phyloP scores from a whole-genome alignment of 2,329 filamentous ascomycete species.

The Colletotrichum abscissum region DNA sequence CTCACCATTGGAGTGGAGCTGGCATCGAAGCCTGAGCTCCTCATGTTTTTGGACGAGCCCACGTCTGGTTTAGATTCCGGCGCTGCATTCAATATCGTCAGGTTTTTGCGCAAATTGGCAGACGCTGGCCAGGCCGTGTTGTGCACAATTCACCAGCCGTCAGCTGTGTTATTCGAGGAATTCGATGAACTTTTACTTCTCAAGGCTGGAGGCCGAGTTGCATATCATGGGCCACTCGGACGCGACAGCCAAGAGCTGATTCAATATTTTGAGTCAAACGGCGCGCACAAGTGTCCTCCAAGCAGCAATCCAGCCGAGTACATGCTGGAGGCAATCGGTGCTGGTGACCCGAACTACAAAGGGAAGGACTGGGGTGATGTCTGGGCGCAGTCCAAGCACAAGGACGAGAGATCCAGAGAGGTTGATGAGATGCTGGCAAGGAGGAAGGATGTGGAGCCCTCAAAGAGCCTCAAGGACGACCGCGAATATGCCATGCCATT shows the following conservation, averaged over 20 bases:
- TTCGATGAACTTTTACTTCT: slow-evolving; percentile 68
- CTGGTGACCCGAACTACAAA: slow-evolving; percentile 69
- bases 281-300: slow-evolving; percentile 57
- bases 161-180: slow-evolving; percentile 64
- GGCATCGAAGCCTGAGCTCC: slow-evolving; percentile 66
- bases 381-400: slow-evolving; percentile 66
- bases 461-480: slow-evolving; percentile 56
- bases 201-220: slow-evolving; percentile 62
- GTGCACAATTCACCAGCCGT: slow-evolving; percentile 71
- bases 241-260: slow-evolving; percentile 59
- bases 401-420: slow-evolving; percentile 57
- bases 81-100: slow-evolving; percentile 70
- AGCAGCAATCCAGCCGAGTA: slow-evolving; percentile 66
- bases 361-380: slow-evolving; percentile 72
- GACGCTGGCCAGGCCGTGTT: slow-evolving; percentile 69
- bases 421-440: slow-evolving; percentile 63
- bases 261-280: slow-evolving; percentile 63
- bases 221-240: slow-evolving; percentile 66
- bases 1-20: slow-evolving; percentile 68
- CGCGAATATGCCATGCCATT: slow-evolving; percentile 74
- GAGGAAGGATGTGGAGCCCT: slow-evolving; percentile 52
- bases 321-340: slow-evolving; percentile 69
- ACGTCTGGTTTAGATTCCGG: slow-evolving; percentile 69
- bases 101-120: slow-evolving; percentile 70
- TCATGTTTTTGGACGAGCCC: slow-evolving; percentile 74